Percentiles rank a stretch among this genome's conserved stretches.
phyloP scores from a whole-genome alignment of 208 protist species.

The Phytomonas sp. region DNA sequence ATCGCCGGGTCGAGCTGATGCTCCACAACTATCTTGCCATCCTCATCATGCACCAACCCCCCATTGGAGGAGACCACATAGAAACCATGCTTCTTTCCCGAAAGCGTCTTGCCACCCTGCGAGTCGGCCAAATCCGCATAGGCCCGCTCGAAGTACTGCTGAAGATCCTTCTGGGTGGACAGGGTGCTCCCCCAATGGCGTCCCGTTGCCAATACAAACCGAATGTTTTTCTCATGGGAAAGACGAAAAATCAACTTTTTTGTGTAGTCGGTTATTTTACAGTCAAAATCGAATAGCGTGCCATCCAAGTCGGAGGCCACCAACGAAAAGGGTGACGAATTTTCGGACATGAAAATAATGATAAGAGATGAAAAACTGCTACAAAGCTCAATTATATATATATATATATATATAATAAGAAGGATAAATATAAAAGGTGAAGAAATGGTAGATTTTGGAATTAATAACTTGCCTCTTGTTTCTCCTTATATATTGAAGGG shows the following conservation, averaged over 20 bases:
- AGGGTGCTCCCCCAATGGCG: constrained; percentile 34
- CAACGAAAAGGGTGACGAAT: constrained; percentile 21
- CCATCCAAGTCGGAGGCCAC: constrained; percentile 67
- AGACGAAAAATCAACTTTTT: constrained; percentile 42
- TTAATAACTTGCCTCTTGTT: neutral
- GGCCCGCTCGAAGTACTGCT: constrained; percentile 18
- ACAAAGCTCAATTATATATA: neutral
- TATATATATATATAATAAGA: constrained; percentile 5
- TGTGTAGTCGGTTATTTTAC: constrained; percentile 27
- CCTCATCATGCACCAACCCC: constrained; percentile 43
- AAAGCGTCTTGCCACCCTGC: neutral
- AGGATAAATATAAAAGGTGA: neutral
- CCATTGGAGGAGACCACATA: constrained; percentile 64
- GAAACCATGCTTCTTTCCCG: constrained; percentile 19
- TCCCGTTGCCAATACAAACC: constrained; percentile 49
- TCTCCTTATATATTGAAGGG: neutral
- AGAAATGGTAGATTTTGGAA: neutral
- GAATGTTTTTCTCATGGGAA: constrained; percentile 16
- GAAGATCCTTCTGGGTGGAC: constrained; percentile 14
- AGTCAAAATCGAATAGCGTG: constrained; percentile 32
- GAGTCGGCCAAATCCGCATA: neutral
- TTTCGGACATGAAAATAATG: neutral
- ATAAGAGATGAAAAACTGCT: neutral
- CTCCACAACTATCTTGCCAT: constrained; percentile 24
- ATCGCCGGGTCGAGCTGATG: constrained; percentile 44